Base-by-base conservation (phyloP, 352 stramenopile genomes). In the Phytophthora parvispora region DNA sequence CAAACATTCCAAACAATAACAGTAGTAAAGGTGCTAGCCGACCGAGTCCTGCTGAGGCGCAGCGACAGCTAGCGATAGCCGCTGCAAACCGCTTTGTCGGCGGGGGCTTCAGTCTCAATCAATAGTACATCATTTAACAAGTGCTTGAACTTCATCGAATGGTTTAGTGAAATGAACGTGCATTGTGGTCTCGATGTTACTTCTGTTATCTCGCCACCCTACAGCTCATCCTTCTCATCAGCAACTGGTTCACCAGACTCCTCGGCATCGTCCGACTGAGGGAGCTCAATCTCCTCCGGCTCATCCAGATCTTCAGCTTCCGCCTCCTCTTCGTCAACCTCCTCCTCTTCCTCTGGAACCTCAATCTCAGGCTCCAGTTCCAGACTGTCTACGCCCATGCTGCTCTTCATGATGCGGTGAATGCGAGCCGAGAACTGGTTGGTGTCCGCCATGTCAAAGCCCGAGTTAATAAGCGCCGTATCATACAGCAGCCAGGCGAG, bases 401-500 rank as follows among this genome's bases (percentile, higher is more conserved):
- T 94, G 42, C 68, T 83, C 86, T 98, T 97, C 79, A 99, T 92
- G 43, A 99, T 84, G 51, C 92, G 86, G 66, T 98, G 96, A 75
- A 99, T 96, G 48, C 98, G 93, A 51, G 86, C 75, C 18, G 95
- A 94, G 70, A 99, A 99, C 56, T 93, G 89, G 55, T 98, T 94
- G 25, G 89, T 82, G 60, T 99, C 95, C 36, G 95, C 87, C 74
- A 99, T 96, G 60, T 95, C 90, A 67, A 99, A 99, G 64, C 98
- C 98, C 49, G 97, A 99, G 74, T 98, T 98, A 74, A 99, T 88
- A 43, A 99, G 86, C 5, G 98, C 97, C 27, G 98, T 99, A 72
- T 99, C 98, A 75, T 99, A 99, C 4, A 99, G 83, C 22, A 99
- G 86, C 93, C 96, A 98, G 12, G 97, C 97, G 36, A 99, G 74